Evolutionary conservation across 352 stramenopile species (phyloP), one percentile per base, ranked within the genome.

Genomic region (Globisporangium recalcitrans): DNA sequence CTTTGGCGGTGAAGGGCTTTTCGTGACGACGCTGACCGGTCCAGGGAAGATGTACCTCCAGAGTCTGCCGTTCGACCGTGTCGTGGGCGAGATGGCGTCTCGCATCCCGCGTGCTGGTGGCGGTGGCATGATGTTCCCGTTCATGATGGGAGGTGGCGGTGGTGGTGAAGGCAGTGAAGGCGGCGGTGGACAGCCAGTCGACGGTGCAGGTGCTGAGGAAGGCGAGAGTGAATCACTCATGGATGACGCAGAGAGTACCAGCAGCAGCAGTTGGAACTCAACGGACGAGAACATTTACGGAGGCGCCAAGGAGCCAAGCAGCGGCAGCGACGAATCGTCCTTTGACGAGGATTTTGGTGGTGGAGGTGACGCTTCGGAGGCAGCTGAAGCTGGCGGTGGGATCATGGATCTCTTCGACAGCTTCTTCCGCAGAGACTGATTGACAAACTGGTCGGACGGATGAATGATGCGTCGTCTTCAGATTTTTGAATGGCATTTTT

Each of bases 1-100:
- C 34, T 98, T 98, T 77, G 89, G 92, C n/a, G 93, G 91, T 1
- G 91, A 98, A 70, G 95, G 92, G 14, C 64, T 98, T 14, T 98
- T 98, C 63, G 79, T 98, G 36, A 98, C 95, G 36, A 97, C 90
- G 22, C 78, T 98, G 16, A 98, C 82, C 44, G 93, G 91, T 14
- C 91, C 91, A 3, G 92, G 92, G 24, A 88, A 78, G 16, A 87
- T 98, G 16, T 98, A 92, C 68, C 72, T 98, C 16, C 93, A 98
- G 64, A 95, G 91, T 63, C 70, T 97, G 38, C 91, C 91, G 22
- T 95, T 96, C 24, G 86, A 98, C 58, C 84, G 92, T 21, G 94
- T 98, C 66, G 92, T 98, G 60, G 84, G 82, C 42, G 91, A 97
- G 69, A 98, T 98, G 67, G 90, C 90, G 7, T 62, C 79, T 38